Conservation (phyloP, 2,329 filamentous ascomycete genomes). For the Alternaria alternata region DNA sequence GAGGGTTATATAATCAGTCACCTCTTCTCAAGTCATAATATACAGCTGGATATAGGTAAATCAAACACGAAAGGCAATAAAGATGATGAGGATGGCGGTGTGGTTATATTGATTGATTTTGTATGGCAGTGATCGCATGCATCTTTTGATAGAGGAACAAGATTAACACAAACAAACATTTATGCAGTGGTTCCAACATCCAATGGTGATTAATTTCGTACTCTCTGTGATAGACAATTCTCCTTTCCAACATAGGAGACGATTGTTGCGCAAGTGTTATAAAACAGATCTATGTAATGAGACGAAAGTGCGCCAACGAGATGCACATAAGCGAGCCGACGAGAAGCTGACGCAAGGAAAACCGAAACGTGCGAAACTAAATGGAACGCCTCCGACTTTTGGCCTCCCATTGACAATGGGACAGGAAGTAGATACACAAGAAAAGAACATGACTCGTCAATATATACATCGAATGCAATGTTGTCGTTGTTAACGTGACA, state of each 20-base stretch:
- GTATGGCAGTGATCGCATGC: not conserved
- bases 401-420: constrained; percentile 4
- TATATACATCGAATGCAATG: constrained; percentile 27
- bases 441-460: constrained; percentile 24
- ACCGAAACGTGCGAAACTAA: constrained; percentile 1
- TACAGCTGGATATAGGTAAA: not conserved
- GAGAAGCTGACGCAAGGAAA: constrained; percentile 9
- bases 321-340: constrained; percentile 8
- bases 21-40: not conserved
- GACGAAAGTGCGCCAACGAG: constrained; percentile 6
- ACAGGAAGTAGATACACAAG: constrained; percentile 5
- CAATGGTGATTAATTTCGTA: not conserved
- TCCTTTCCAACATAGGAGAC: constrained; percentile 6
- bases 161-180: not conserved
- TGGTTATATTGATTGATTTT: not conserved
- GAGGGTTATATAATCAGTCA: not conserved
- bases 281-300: constrained; percentile 10
- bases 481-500: constrained; percentile 15
- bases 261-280: constrained; percentile 1
- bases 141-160: not conserved
- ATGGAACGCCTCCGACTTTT: constrained; percentile 10
- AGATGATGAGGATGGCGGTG: not conserved
- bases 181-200: not conserved
- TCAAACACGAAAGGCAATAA: not conserved
- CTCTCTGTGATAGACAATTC: not conserved